Base-by-base conservation (phyloP, 2,329 filamentous ascomycete species). In the Mollisiaceae sp. region DNA sequence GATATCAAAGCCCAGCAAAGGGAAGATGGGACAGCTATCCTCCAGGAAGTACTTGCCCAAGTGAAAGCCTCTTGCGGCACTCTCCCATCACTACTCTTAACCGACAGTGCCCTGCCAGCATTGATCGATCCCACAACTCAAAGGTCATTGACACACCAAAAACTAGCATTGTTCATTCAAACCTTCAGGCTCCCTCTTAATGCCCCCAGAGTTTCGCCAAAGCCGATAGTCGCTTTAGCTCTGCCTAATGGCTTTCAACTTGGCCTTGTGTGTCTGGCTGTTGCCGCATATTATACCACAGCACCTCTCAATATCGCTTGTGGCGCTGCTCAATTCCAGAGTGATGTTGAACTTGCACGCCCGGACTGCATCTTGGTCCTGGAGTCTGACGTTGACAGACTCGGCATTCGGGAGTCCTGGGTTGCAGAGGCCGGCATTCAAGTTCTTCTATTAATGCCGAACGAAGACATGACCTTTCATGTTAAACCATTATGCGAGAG, bases 201-300 rank as follows among this genome's bases (percentile, higher is more conserved):
- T 2, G 9, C 58, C 9, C 2, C 18, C 14, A 39, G 5, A 58
- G 27, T 72, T 1, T 18, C 54, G 2, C 62, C 63, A 36, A 60
- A 66, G 47, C 60, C 57, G 24, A 54, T 27, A 2, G 57, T 66
- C 12, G 83, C 81, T 35, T 79, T 86, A 55, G 81, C 83, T 1
- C 71, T 86, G 5, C 83, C 83, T 0, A 86, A 86, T 68, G 84
- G 84, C 3, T 82, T 82, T 12, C 73, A 85, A 1, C 76, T 86
- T n/a, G 84, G 83, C 11, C 77, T 83, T 14, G 79, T 82, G 2
- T 80, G 81, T 32, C 71, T 86, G 18, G 82, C 83, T 0, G 79
- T 83, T 4, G 76, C 82, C 2, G 82, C 80, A 20, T 82, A 80
- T 65, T 86, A 84, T 70, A 83, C 79, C 5, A 80, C 82, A 47